Percentiles rank a stretch among this genome's conserved stretches.
phyloP scores from a whole-genome alignment of 805 yeast species.

The Candida koratica region DNA sequence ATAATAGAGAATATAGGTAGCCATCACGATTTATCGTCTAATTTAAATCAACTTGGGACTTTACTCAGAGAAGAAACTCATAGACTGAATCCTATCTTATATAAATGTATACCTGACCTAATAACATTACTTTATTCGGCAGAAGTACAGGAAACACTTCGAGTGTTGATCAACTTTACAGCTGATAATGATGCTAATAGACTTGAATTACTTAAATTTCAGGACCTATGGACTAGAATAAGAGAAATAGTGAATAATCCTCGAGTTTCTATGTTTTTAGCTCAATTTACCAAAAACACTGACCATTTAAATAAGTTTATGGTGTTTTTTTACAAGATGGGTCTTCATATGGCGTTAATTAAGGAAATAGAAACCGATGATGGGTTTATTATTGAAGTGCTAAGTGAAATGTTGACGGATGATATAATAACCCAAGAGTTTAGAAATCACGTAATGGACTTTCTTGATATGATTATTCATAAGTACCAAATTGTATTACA shows the following conservation, averaged over 20 bases:
- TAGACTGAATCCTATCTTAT: not conserved
- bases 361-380: slow-evolving; percentile 1
- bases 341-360: slow-evolving; percentile 6
- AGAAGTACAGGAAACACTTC: slow-evolving; percentile 16
- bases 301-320: slow-evolving; percentile 16
- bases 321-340: slow-evolving; percentile 13
- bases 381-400: slow-evolving; percentile 11
- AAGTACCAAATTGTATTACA: not conserved
- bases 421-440: slow-evolving; percentile 9
- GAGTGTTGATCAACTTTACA: slow-evolving; percentile 32
- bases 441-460: slow-evolving; percentile 4
- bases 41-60: slow-evolving; percentile 1
- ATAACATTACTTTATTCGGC: not conserved
- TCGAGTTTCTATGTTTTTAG: slow-evolving; percentile 22
- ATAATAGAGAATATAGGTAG: not conserved
- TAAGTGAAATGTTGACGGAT: slow-evolving; percentile 15
- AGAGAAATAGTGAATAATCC: slow-evolving; percentile 6
- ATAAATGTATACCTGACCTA: not conserved
- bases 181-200: slow-evolving; percentile 33
- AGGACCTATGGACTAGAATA: slow-evolving; percentile 19
- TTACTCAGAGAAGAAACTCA: slow-evolving; percentile 2
- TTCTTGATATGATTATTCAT: slow-evolving; percentile 6
- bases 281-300: slow-evolving; percentile 31
- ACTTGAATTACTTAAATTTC: slow-evolving; percentile 10
- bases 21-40: not conserved